Conservation (phyloP, 163 green algal genomes). For the Scenedesmus sp. region DNA sequence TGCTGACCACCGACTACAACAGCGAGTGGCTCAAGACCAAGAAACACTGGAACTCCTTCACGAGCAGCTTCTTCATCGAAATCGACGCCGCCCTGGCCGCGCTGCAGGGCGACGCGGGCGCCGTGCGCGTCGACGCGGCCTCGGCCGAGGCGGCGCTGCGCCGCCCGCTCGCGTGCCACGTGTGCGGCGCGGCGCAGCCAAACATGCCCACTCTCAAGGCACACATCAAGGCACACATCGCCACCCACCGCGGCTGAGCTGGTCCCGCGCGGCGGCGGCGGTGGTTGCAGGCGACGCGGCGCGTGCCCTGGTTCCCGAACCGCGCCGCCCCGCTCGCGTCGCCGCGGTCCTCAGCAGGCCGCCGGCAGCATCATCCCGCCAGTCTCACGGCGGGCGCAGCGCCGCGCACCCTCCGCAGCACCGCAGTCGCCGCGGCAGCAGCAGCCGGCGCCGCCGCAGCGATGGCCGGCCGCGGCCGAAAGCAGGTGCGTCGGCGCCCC, state of each 20-base stretch:
- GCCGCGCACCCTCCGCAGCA: not conserved
- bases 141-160: conserved; percentile 60
- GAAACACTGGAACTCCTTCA: conserved; percentile 86
- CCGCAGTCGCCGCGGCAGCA: not conserved
- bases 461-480: conserved; percentile 32
- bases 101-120: conserved; percentile 36
- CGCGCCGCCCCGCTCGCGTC: too few relatives aligned
- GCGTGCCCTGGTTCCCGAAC: too few relatives aligned
- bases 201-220: conserved; percentile 38
- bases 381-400: too few relatives aligned
- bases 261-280: too few relatives aligned
- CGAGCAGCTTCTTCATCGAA: conserved; percentile 64
- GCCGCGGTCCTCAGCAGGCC: not conserved
- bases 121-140: conserved; percentile 36
- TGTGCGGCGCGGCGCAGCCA: not conserved
- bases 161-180: conserved; percentile 64
- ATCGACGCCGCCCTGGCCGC: conserved; percentile 34
- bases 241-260: not conserved
- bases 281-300: too few relatives aligned
- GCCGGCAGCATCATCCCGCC: not conserved
- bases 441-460: not conserved
- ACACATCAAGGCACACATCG: conserved; percentile 7
- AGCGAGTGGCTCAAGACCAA: conserved; percentile 69
- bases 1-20: conserved; percentile 72
- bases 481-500: conserved; percentile 38